A percentile compares a stretch with the other conserved stretches of the same genome.
phyloP scores from a whole-genome alignment of 129 eudicot genomes.

The Ambrosia artemisiifolia region DNA sequence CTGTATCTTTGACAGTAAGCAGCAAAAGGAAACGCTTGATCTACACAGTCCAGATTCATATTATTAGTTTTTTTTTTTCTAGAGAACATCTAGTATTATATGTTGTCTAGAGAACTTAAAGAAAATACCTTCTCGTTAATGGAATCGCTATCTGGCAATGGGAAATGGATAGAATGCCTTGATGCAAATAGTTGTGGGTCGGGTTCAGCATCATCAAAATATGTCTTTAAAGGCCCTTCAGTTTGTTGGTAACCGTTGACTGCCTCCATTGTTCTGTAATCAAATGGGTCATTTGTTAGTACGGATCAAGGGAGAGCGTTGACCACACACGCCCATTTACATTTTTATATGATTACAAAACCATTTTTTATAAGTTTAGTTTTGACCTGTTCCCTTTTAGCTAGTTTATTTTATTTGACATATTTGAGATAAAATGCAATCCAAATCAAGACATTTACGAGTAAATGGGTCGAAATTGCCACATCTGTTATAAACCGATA shows the following conservation, averaged over 20 bases:
- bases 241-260: constrained; percentile 42
- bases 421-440: too few species aligned
- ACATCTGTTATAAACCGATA: constrained; percentile 4
- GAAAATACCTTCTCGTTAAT: constrained; percentile 58
- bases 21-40: constrained; percentile 80
- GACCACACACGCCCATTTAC: too few species aligned
- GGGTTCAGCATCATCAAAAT: constrained; percentile 47
- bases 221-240: constrained; percentile 38
- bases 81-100: not conserved
- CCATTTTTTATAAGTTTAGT: too few species aligned
- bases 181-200: constrained; percentile 89
- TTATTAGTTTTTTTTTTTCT: constrained; percentile 24
- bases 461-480: too few species aligned
- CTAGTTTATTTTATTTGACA: too few species aligned
- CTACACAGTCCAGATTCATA: constrained; percentile 30
- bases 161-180: constrained; percentile 79
- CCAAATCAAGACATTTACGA: too few species aligned
- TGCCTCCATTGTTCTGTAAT: constrained; percentile 56
- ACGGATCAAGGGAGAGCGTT: too few species aligned
- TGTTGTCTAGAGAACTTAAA: not conserved
- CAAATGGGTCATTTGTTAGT: too few species aligned
- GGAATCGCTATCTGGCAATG: constrained; percentile 63
- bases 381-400: too few species aligned
- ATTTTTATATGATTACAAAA: too few species aligned
- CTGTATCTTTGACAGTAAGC: constrained; percentile 76